These are phyloP conservation scores for Haberlea rhodopensis DNA, from an alignment of 257 asterid genomes.

Conservation along the genomic window DNA sequence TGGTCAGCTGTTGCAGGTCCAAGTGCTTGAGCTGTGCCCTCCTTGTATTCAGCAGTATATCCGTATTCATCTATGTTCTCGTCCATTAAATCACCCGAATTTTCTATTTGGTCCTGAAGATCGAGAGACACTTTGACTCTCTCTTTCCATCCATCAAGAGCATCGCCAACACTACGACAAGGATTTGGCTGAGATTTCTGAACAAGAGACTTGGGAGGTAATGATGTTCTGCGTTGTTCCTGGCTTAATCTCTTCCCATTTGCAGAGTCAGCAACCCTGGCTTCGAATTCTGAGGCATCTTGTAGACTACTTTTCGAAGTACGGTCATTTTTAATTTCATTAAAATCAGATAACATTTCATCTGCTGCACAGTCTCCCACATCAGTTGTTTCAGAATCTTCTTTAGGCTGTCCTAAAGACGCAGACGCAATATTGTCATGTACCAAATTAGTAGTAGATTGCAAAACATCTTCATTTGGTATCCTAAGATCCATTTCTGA, in stretches of 20 bases:
- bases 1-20: conserved; percentile 95
- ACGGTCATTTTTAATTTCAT: conserved; percentile 46
- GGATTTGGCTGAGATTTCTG: conserved; percentile 75
- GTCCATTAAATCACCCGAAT: conserved; percentile 50
- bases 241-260: conserved; percentile 47
- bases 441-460: conserved; percentile 33
- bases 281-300: conserved; percentile 52
- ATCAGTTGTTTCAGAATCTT: conserved; percentile 40
- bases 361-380: conserved; percentile 49
- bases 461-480: conserved; percentile 38
- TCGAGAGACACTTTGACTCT: conserved; percentile 81
- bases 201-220: conserved; percentile 44
- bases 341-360: conserved; percentile 38
- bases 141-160: conserved; percentile 96
- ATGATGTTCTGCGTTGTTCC: conserved; percentile 38
- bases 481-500: conserved; percentile 35
- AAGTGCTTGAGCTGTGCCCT: conserved; percentile 90
- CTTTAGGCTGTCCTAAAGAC: conserved; percentile 40
- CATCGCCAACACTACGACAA: conserved; percentile 82
- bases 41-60: conserved; percentile 75
- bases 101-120: conserved; percentile 46
- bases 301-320: conserved; percentile 61
- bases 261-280: conserved; percentile 48
- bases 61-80: conserved; percentile 81
- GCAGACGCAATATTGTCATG: conserved; percentile 36